phyloP scores from a whole-genome alignment of 306 rosid species.

The Lathyrus sativus region DNA sequence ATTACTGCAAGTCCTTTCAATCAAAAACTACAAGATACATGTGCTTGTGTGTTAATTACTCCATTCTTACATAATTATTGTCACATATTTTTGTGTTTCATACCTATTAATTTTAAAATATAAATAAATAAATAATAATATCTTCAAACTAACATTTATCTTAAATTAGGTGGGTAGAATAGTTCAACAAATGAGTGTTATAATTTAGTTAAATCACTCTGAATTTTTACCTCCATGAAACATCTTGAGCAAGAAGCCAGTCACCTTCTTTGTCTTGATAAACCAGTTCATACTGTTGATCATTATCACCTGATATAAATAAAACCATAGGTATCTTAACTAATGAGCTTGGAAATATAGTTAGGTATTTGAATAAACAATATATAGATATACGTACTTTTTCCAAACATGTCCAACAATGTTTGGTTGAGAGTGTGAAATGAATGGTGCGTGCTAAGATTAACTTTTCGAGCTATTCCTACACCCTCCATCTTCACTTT shows the following conservation, averaged over 20 bases:
- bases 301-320: slow-evolving; percentile 41
- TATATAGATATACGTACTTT: slow-evolving; percentile 28
- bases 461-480: slow-evolving; percentile 76
- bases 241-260: slow-evolving; percentile 77
- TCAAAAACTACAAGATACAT: background rate
- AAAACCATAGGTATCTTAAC: background rate
- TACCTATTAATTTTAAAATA: no score
- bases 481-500: slow-evolving; percentile 96
- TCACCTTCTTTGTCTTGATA: slow-evolving; percentile 82
- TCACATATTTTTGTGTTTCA: no score
- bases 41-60: no score
- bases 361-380: no score
- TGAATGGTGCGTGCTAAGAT: slow-evolving; percentile 52
- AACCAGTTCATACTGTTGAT: slow-evolving; percentile 50
- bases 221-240: slow-evolving; percentile 82
- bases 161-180: no score
- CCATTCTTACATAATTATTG: no score
- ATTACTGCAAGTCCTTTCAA: no score
- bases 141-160: no score
- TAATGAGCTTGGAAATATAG: background rate
- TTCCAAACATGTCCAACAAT: slow-evolving; percentile 75
- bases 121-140: no score
- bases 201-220: no score
- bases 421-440: slow-evolving; percentile 55
- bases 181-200: no score